phyloP scores from a whole-genome alignment of 495 filamentous ascomycete species.

The Talaromyces thailandensis region DNA sequence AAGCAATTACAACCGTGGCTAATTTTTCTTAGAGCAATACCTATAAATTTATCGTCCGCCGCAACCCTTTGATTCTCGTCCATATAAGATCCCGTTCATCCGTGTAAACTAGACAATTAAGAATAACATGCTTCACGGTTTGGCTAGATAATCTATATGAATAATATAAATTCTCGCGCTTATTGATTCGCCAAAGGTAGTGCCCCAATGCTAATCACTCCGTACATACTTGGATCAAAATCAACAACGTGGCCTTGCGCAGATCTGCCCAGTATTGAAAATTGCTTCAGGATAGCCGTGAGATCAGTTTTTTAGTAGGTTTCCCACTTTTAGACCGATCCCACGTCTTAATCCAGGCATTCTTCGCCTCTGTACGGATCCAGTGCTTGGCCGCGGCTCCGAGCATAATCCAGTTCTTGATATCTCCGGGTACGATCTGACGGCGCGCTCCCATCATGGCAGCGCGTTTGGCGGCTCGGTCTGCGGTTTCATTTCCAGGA shows the following conservation, averaged over 20 bases:
- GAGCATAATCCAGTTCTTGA: neutral
- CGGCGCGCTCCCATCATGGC: neutral
- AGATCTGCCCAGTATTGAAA: conserved; percentile 9
- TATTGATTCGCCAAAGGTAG: conserved; percentile 23
- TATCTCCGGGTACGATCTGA: neutral
- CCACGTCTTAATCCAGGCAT: neutral
- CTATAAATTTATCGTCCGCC: conserved; percentile 18
- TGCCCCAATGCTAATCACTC: conserved; percentile 19
- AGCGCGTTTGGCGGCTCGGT: conserved; percentile 8
- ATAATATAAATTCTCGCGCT: conserved; percentile 18
- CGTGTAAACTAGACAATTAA: conserved; percentile 12
- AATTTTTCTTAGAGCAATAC: conserved; percentile 16
- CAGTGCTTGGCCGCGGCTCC: neutral
- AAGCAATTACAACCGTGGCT: conserved; percentile 19
- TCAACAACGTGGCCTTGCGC: conserved; percentile 18
- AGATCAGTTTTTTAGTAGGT: conserved; percentile 8
- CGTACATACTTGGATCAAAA: conserved; percentile 22
- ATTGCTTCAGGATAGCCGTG: neutral
- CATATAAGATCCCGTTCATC: neutral
- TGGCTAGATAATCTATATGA: conserved; percentile 15
- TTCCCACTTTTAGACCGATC: conserved; percentile 2
- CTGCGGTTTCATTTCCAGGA: conserved; percentile 10
- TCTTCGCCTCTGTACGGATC: no score
- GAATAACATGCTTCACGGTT: conserved; percentile 21
- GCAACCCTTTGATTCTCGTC: conserved; percentile 13